Percentiles rank a stretch among this genome's conserved stretches.
Evolutionary conservation across 2,329 filamentous ascomycete species (phyloP).

Genomic region (Pseudogymnoascus sp.): DNA sequence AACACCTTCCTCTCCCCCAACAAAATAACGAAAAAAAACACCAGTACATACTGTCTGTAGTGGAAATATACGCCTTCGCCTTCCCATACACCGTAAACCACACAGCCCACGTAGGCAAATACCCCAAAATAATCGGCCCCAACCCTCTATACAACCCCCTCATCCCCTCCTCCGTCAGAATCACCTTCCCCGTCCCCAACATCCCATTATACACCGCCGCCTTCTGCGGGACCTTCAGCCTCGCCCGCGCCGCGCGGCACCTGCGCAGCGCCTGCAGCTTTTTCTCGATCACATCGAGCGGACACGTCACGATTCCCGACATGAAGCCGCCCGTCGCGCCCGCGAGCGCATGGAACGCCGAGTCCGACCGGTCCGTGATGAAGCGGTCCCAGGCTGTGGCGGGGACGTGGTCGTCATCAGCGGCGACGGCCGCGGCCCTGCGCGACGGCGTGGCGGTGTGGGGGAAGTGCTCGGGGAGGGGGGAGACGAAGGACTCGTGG

Average conservation of each 20-base stretch:
- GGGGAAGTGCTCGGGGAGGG: constrained; percentile 19
- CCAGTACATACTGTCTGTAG: constrained; percentile 53
- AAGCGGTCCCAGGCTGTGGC: constrained; percentile 48
- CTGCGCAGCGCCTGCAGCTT: constrained; percentile 94
- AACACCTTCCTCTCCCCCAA: neutral
- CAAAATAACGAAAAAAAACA: neutral
- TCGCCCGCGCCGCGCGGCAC: constrained; percentile 49
- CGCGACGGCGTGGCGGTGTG: constrained; percentile 17
- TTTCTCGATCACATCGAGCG: constrained; percentile 97
- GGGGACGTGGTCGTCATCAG: constrained; percentile 15
- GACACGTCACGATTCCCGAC: constrained; percentile 90
- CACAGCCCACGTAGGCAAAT: constrained; percentile 95
- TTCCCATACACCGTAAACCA: constrained; percentile 96
- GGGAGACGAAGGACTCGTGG: constrained; percentile 23
- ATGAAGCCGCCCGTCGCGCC: constrained; percentile 87
- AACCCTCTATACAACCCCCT: constrained; percentile 88
- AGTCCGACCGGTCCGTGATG: constrained; percentile 50
- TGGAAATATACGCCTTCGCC: constrained; percentile 67
- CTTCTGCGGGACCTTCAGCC: constrained; percentile 28
- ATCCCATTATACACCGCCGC: constrained; percentile 69
- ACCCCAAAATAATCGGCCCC: constrained; percentile 90
- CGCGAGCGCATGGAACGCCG: constrained; percentile 73
- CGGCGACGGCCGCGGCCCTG: neutral
- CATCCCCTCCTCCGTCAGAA: constrained; percentile 82
- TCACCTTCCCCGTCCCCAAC: constrained; percentile 75